Conservation (phyloP, 441 rosid species). For the Adansonia grandidieri region DNA sequence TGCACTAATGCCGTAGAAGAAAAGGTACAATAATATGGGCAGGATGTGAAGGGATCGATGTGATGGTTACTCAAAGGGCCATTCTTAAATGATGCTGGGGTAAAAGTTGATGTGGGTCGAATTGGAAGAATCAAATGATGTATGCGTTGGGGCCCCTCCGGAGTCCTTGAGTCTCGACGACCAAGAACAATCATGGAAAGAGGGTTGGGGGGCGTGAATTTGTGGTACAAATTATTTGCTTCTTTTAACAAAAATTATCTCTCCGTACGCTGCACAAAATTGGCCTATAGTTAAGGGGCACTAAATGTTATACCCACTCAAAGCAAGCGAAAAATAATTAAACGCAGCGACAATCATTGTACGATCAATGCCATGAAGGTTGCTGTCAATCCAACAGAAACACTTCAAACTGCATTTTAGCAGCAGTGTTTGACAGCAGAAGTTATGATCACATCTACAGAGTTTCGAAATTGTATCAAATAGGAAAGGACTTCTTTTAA, state of each 20-base stretch:
- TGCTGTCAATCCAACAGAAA: no score
- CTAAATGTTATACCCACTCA: not conserved
- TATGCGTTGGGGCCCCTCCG: conserved; percentile 12
- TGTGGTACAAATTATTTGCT: not conserved
- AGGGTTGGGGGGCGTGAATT: not conserved
- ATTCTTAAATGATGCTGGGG: conserved; percentile 13
- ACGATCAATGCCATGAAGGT: not conserved
- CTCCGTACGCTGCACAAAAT: not conserved
- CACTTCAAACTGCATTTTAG: not conserved
- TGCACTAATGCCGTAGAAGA: conserved; percentile 20
- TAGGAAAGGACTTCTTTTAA: not conserved
- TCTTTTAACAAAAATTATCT: not conserved
- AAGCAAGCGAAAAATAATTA: not conserved
- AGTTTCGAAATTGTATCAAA: not conserved
- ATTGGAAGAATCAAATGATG: conserved; percentile 23
- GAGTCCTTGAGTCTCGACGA: not conserved
- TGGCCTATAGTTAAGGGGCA: not conserved
- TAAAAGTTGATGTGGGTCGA: conserved; percentile 22
- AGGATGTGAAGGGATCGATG: not conserved
- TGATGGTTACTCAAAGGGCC: conserved; percentile 22
- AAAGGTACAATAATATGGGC: not conserved
- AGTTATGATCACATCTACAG: not conserved
- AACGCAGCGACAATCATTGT: not conserved
- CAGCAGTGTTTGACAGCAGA: not conserved
- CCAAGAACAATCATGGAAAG: conserved; percentile 15